Evolutionary conservation across 2,329 filamentous ascomycete genomes (phyloP), one percentile per base, ranked within the genome.

Genomic region (Ophiostoma angusticollis): DNA sequence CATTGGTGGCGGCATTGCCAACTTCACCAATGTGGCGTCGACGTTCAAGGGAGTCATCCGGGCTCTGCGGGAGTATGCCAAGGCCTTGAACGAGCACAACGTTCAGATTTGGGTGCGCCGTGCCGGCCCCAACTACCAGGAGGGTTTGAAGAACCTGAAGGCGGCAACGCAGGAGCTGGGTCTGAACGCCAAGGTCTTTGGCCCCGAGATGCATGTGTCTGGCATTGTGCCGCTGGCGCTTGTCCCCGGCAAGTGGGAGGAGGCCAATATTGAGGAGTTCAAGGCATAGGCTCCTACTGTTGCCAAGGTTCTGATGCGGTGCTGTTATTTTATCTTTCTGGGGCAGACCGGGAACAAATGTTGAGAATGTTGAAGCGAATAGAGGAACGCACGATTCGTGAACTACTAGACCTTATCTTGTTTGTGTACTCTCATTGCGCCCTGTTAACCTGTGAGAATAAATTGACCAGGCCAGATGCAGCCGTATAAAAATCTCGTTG

Each of bases 141-240:
- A 98, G 68, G 91, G 91, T 68, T 80, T 98, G 50, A 95, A 94
- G 80, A 98, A 96, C 78, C 95, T 98, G 77, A 96, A 96, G 77
- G 75, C 78, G 35, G 89, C 93, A 13, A 91, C 86, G 45, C 78
- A 89, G 61, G 91, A 98, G 70, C 77, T 98, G 44, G 84, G 84
- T 52, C 75, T 98, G 49, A 61, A 72, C 49, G 70, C 70, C 57
- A 72, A 74, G 63, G 70, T 76, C 55, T 77, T 75, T 47, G 72
- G 72, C 39, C 72, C 72, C 32, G 78, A 94, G 67, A 95, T 96
- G 84, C 86, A 96, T 67, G 89, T 98, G 54, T 89, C 81, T 37
- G 91, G 91, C 61, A 96, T 96, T 57, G 89, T 98, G 50, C 89
- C 91, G 41, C 68, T 96, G 59, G 91, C 89, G 33, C 80, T 96